These are phyloP conservation scores for Populus euphratica DNA, from an alignment of 345 rosid genomes.

Conservation along the genomic window DNA sequence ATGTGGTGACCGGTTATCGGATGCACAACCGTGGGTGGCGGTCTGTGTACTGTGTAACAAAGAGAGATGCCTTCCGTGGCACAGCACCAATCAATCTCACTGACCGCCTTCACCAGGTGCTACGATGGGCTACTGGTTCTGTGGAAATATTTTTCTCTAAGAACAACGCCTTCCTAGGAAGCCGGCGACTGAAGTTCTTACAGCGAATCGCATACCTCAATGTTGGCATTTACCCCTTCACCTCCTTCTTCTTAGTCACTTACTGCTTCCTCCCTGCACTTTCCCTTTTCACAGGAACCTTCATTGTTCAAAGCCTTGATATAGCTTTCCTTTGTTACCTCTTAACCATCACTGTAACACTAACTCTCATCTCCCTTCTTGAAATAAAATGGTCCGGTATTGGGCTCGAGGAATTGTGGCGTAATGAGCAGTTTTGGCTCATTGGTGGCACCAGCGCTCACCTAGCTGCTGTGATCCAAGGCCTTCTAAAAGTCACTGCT, in stretches of 20 bases:
- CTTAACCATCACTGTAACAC: conserved; percentile 56
- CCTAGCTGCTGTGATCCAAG: conserved; percentile 77
- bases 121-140: conserved; percentile 95
- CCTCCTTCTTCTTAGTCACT: conserved; percentile 63
- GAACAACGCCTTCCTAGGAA: conserved; percentile 70
- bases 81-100: conserved; percentile 91
- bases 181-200: conserved; percentile 68
- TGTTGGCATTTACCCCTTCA: conserved; percentile 85
- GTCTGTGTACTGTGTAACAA: conserved; percentile 80
- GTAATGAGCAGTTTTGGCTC: conserved; percentile 91
- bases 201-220: conserved; percentile 84
- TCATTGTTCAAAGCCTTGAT: conserved; percentile 64
- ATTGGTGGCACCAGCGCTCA: conserved; percentile 95
- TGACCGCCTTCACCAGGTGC: conserved; percentile 87
- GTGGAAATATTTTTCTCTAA: conserved; percentile 85
- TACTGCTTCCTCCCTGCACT: conserved; percentile 91
- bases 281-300: conserved; percentile 70
- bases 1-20: conserved; percentile 88
- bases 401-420: conserved; percentile 83
- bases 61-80: conserved; percentile 88
- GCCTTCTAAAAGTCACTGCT: conserved; percentile 70
- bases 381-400: conserved; percentile 93
- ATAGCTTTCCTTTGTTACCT: conserved; percentile 62
- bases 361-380: conserved; percentile 63
- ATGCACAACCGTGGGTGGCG: conserved; percentile 99